Conservation (phyloP, 2,329 filamentous ascomycete species). For the Hyphodiscus sp. region DNA sequence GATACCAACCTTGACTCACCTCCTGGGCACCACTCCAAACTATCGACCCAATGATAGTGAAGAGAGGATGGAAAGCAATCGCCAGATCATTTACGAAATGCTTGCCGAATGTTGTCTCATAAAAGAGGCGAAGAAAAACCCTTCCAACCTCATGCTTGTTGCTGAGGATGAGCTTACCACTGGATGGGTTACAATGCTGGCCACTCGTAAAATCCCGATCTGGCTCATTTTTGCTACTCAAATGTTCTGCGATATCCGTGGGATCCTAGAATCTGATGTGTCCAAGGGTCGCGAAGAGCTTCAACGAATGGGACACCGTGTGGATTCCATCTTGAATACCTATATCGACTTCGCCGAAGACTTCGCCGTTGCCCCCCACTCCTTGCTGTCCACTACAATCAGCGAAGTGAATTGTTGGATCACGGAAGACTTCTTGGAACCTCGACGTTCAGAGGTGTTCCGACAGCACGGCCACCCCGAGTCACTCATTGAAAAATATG, state of each 20-base stretch:
- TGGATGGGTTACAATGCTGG: conserved; percentile 21
- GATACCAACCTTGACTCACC: conserved; percentile 17
- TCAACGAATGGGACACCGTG: conserved; percentile 4
- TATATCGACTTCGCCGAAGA: conserved; percentile 8
- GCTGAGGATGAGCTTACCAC: conserved; percentile 27
- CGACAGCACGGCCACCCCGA: neutral
- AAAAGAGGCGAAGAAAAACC: conserved; percentile 20
- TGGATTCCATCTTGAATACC: neutral
- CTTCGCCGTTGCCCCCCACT: neutral
- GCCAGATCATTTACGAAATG: conserved; percentile 18
- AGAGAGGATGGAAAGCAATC: conserved; percentile 16
- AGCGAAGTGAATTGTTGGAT: conserved; percentile 15
- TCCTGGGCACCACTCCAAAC: conserved; percentile 1
- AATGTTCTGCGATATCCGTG: conserved; percentile 29
- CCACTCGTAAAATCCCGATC: conserved; percentile 15
- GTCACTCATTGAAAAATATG: neutral
- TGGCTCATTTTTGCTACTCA: conserved; percentile 28
- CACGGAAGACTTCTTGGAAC: conserved; percentile 6
- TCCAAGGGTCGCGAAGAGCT: conserved; percentile 9
- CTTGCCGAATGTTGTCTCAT: conserved; percentile 23
- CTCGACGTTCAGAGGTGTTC: neutral
- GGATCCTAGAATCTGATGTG: conserved; percentile 25
- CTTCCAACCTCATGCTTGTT: conserved; percentile 9
- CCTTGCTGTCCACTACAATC: conserved; percentile 1
- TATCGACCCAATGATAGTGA: conserved; percentile 20